phyloP scores from a whole-genome alignment of 1,284 basidiomycete genomes.

The Marasmius tenuissimus region DNA sequence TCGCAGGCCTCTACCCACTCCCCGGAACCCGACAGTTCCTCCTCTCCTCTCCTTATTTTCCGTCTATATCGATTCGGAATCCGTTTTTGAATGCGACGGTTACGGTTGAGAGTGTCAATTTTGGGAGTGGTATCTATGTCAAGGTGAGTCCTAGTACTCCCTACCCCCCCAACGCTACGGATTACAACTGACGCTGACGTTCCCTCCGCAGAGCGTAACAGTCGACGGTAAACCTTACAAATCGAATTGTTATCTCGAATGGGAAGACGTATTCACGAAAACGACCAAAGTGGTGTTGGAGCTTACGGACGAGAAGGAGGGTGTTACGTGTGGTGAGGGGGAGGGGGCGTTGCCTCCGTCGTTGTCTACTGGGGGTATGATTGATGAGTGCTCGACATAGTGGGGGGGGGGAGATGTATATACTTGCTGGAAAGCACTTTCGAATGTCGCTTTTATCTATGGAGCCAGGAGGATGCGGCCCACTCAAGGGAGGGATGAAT shows the following conservation, averaged over 20 bases:
- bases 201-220: conserved; percentile 46
- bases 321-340: conserved; percentile 47
- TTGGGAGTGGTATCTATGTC: conserved; percentile 56
- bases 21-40: conserved; percentile 60
- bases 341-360: conserved; percentile 53
- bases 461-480: too few relatives aligned
- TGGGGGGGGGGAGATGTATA: too few relatives aligned
- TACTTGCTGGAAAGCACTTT: too few relatives aligned
- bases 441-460: too few relatives aligned
- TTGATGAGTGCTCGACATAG: too few relatives aligned
- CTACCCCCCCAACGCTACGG: too few relatives aligned
- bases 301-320: conserved; percentile 47
- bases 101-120: conserved; percentile 49
- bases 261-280: conserved; percentile 51
- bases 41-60: conserved; percentile 62
- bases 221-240: conserved; percentile 56
- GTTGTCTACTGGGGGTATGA: conserved; percentile 58
- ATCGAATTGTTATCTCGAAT: conserved; percentile 62
- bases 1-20: conserved; percentile 60
- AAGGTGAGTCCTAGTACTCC: too few relatives aligned
- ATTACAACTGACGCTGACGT: background rate
- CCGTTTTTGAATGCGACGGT: conserved; percentile 56
- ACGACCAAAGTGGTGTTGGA: conserved; percentile 51
- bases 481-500: too few relatives aligned
- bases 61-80: conserved; percentile 57